Conservation (phyloP, 139 green algal species). For the Chlamydomonas asymmetrica region DNA sequence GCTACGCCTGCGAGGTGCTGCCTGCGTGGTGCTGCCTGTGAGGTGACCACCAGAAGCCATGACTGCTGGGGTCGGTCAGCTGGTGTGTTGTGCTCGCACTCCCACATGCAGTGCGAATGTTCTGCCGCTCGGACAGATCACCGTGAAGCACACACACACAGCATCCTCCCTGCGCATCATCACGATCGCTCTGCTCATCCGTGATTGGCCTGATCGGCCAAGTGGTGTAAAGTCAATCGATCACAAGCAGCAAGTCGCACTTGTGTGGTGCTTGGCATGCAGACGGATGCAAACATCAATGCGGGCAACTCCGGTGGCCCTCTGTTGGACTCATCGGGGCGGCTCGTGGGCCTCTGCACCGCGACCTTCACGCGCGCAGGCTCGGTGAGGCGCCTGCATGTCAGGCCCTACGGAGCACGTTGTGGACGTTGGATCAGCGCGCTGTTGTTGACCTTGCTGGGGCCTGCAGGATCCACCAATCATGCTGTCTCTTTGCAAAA, state of each 20-base stretch:
- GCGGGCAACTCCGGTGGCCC: conserved; percentile 77
- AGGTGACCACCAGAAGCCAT: background rate
- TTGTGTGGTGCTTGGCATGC: conserved; percentile 5
- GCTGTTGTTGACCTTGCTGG: too few relatives aligned
- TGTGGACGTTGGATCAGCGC: too few relatives aligned
- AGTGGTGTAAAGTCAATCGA: background rate
- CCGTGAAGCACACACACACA: background rate
- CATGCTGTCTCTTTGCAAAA: too few relatives aligned
- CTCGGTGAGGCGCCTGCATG: too few relatives aligned
- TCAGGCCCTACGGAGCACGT: too few relatives aligned
- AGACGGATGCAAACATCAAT: conserved; percentile 87
- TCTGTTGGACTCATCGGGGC: conserved; percentile 74
- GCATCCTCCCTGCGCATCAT: too few relatives aligned
- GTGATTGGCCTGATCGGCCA: background rate
- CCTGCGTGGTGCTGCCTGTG: background rate
- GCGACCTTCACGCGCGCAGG: conserved; percentile 64
- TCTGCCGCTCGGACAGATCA: background rate
- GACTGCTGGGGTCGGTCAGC: background rate
- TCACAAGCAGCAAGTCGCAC: too few relatives aligned
- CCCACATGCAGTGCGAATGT: background rate
- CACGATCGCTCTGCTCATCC: too few relatives aligned
- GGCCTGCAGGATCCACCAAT: too few relatives aligned
- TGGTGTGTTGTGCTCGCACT: background rate
- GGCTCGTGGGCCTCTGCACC: conserved; percentile 74
- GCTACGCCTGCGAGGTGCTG: background rate